These are phyloP conservation scores for Cladosporium sp. DNA, from an alignment of 2,329 filamentous ascomycete species.

Conservation along the genomic window DNA sequence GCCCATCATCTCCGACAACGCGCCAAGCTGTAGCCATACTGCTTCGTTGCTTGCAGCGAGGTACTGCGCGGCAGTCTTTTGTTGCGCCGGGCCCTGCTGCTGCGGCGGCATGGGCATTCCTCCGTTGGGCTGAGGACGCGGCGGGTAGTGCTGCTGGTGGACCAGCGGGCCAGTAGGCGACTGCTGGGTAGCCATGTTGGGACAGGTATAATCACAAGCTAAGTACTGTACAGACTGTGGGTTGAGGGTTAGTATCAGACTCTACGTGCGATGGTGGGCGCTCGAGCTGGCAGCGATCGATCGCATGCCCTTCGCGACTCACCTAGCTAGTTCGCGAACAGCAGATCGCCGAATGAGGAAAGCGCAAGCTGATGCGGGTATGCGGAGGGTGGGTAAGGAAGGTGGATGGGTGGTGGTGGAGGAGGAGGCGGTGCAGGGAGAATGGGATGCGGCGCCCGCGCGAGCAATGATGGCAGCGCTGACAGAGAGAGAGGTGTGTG, in stretches of 20 bases:
- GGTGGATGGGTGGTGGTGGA: neutral
- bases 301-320: slow-evolving; percentile 13
- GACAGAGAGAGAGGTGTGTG: slow-evolving; percentile 18
- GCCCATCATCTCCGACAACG: slow-evolving; percentile 81
- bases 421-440: neutral
- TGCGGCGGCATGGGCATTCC: slow-evolving; percentile 41
- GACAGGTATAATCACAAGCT: neutral
- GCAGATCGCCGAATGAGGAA: slow-evolving; percentile 17
- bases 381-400: neutral
- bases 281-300: neutral
- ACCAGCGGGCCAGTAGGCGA: slow-evolving; percentile 72
- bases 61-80: slow-evolving; percentile 69
- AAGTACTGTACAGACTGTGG: slow-evolving; percentile 1
- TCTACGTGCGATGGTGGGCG: neutral
- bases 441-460: neutral
- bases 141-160: slow-evolving; percentile 66
- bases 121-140: slow-evolving; percentile 60
- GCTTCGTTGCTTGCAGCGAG: slow-evolving; percentile 78
- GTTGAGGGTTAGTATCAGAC: neutral
- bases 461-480: slow-evolving; percentile 12
- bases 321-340: slow-evolving; percentile 18
- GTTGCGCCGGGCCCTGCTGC: slow-evolving; percentile 53
- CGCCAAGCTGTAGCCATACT: slow-evolving; percentile 89
- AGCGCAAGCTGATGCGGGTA: slow-evolving; percentile 9
- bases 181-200: slow-evolving; percentile 55